Conservation (phyloP, 148 eudicot genomes). For the Chenopodium formosanum region DNA sequence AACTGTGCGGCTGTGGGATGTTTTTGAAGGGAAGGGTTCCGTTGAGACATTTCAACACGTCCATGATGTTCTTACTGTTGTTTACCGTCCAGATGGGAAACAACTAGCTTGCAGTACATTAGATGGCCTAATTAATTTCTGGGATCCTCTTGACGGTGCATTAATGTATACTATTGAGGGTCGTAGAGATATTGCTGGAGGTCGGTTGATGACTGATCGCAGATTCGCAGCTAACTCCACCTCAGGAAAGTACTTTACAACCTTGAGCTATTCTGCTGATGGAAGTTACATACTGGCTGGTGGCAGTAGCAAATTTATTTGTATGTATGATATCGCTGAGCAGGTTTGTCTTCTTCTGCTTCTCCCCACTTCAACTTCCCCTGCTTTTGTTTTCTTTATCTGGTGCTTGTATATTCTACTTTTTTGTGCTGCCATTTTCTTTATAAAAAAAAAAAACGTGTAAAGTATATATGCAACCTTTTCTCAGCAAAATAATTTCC, state of each 20-base stretch:
- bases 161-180: conserved; percentile 91
- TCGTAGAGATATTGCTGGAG: conserved; percentile 95
- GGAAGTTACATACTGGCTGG: conserved; percentile 97
- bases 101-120: conserved; percentile 92
- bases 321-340: conserved; percentile 97
- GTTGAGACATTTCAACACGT: conserved; percentile 89
- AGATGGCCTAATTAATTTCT: conserved; percentile 91
- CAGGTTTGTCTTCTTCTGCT: conserved; percentile 54
- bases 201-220: conserved; percentile 91
- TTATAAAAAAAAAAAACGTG: neutral
- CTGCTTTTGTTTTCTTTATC: neutral
- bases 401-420: neutral
- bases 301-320: conserved; percentile 90
- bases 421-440: neutral
- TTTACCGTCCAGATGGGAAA: conserved; percentile 96
- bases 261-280: conserved; percentile 92
- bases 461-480: neutral
- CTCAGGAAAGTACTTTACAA: conserved; percentile 91
- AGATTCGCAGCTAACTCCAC: conserved; percentile 87
- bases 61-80: conserved; percentile 96
- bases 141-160: conserved; percentile 86
- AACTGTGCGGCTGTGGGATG: conserved; percentile 92
- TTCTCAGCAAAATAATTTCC: neutral
- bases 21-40: conserved; percentile 91
- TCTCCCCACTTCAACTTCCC: neutral